phyloP scores from a whole-genome alignment of 495 filamentous ascomycete genomes.

The Xylaria grammica region DNA sequence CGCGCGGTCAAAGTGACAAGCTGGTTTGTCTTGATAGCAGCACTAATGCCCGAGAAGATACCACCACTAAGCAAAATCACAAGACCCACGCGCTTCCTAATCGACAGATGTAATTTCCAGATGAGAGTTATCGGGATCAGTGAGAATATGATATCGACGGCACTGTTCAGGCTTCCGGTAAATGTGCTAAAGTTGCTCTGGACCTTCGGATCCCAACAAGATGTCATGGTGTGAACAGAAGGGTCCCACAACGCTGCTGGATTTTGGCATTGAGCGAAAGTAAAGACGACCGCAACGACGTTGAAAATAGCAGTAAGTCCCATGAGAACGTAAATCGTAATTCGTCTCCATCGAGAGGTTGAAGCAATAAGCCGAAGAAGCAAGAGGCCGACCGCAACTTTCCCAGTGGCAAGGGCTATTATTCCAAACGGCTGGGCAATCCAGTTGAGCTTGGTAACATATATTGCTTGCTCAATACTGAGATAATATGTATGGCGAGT shows the following conservation, averaged over 20 bases:
- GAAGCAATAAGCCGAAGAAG: constrained; percentile 22
- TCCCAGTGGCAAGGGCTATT: constrained; percentile 16
- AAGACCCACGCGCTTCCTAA: constrained; percentile 13
- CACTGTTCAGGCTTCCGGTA: background rate
- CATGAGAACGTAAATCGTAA: constrained; percentile 20
- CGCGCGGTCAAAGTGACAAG: background rate
- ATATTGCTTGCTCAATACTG: background rate
- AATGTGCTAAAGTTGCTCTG: constrained; percentile 2
- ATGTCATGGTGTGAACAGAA: background rate
- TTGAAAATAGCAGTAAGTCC: constrained; percentile 5
- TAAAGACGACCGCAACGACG: constrained; percentile 16
- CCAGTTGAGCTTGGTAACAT: constrained; percentile 16
- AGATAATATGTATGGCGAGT: constrained; percentile 20
- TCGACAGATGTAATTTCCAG: constrained; percentile 20
- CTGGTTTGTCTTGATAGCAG: constrained; percentile 25
- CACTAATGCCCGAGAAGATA: constrained; percentile 26
- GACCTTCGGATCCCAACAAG: constrained; percentile 24
- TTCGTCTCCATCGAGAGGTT: constrained; percentile 17
- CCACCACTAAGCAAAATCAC: constrained; percentile 17
- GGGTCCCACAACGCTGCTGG: constrained; percentile 27
- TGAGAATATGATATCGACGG: constrained; percentile 21
- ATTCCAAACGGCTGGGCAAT: constrained; percentile 21
- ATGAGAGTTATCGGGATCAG: constrained; percentile 21
- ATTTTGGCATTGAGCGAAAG: constrained; percentile 24
- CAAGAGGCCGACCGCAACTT: constrained; percentile 26